These are phyloP conservation scores for Globisporangium acanthophoron DNA, from an alignment of 352 stramenopile species.

Conservation along the genomic window DNA sequence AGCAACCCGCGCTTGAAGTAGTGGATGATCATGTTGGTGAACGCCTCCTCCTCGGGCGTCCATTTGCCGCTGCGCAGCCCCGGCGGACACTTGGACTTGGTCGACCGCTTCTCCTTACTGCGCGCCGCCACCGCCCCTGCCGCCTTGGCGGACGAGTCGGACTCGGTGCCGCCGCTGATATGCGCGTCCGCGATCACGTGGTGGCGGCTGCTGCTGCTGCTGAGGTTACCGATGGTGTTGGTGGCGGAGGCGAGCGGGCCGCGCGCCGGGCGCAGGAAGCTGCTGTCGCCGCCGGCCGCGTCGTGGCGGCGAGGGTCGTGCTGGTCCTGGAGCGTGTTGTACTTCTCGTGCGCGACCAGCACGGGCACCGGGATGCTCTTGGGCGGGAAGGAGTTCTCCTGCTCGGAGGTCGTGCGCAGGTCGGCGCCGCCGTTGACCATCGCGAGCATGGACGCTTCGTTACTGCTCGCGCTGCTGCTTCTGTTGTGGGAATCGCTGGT, in stretches of 20 bases:
- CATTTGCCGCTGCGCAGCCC: conserved; percentile 82
- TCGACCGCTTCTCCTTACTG: conserved; percentile 60
- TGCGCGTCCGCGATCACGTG: background rate
- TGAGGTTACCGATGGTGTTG: background rate
- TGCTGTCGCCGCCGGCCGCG: conserved; percentile 8
- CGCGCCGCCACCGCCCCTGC: background rate
- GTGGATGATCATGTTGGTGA: conserved; percentile 82
- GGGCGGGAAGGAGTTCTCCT: conserved; percentile 13
- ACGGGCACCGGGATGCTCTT: conserved; percentile 13
- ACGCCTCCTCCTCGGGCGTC: conserved; percentile 77
- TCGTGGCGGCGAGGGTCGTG: conserved; percentile 1
- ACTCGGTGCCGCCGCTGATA: conserved; percentile 5
- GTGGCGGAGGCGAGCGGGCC: conserved; percentile 1
- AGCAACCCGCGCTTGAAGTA: conserved; percentile 80
- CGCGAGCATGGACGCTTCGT: conserved; percentile 31
- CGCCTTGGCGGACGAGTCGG: conserved; percentile 2
- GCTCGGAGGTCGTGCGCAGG: conserved; percentile 2
- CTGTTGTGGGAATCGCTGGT: conserved; percentile 3
- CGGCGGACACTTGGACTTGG: conserved; percentile 81
- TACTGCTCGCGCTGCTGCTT: background rate
- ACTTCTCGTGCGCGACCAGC: conserved; percentile 12
- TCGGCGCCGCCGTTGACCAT: conserved; percentile 35
- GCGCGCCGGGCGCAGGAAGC: conserved; percentile 6
- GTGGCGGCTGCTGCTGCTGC: background rate
- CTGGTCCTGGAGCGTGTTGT: background rate